These are phyloP conservation scores for Fusarium chaquense DNA, from an alignment of 2,329 filamentous ascomycete genomes.

Conservation along the genomic window DNA sequence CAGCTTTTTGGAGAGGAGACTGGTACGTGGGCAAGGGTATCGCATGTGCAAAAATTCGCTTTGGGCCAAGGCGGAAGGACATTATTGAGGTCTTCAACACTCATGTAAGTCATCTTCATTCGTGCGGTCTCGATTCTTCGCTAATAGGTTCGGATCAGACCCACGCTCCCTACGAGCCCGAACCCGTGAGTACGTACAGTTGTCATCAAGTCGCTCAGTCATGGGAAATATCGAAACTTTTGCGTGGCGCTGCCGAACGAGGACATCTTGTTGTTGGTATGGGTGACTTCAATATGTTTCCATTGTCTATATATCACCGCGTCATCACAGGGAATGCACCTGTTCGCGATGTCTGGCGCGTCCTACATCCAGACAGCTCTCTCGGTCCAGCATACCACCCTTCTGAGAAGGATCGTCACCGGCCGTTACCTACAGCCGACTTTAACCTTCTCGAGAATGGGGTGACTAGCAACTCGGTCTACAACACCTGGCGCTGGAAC, in stretches of 20 bases:
- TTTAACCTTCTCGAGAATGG: conserved; percentile 86
- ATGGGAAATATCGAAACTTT: conserved; percentile 93
- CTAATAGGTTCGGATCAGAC: conserved; percentile 56
- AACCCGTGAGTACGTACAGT: conserved; percentile 84
- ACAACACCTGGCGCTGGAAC: conserved; percentile 95
- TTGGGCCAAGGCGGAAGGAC: conserved; percentile 72
- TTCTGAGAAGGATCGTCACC: conserved; percentile 73
- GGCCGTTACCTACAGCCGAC: conserved; percentile 78
- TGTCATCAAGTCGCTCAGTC: conserved; percentile 92
- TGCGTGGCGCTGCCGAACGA: conserved; percentile 81
- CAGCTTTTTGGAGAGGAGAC: conserved; percentile 93
- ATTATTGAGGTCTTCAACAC: conserved; percentile 93
- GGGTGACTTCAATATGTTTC: conserved; percentile 98
- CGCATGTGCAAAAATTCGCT: conserved; percentile 82
- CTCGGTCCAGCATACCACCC: conserved; percentile 78
- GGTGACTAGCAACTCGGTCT: conserved; percentile 84
- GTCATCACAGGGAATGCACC: conserved; percentile 83
- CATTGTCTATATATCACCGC: conserved; percentile 83
- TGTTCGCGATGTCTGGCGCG: conserved; percentile 86
- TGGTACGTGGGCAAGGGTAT: conserved; percentile 98
- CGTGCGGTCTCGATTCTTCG: not conserved
- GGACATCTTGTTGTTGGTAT: conserved; percentile 87
- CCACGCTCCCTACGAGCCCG: conserved; percentile 87
- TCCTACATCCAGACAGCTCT: conserved; percentile 85
- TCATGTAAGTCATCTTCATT: conserved; percentile 66